Conservation (phyloP, 805 yeast species). For the Wickerhamomyces queroliae region DNA sequence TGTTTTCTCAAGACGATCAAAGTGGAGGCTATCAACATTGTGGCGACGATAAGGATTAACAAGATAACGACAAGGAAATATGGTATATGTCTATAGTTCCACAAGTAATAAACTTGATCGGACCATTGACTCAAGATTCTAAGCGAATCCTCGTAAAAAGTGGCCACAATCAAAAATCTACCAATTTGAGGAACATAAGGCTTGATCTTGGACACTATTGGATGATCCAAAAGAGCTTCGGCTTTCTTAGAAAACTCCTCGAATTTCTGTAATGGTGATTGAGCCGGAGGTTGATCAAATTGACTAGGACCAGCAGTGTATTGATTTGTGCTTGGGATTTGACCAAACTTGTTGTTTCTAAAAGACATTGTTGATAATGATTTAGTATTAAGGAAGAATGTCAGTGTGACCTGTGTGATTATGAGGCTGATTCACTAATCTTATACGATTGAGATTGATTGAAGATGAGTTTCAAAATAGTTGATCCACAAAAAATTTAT, state of each 20-base stretch:
- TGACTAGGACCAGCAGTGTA: constrained; percentile 8
- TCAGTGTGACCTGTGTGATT: not conserved
- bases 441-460: not conserved
- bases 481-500: not conserved
- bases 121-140: constrained; percentile 85
- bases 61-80: constrained; percentile 72
- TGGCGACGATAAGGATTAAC: constrained; percentile 52
- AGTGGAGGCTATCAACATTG: constrained; percentile 72
- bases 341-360: constrained; percentile 23
- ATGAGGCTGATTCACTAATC: not conserved
- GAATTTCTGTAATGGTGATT: constrained; percentile 23
- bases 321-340: constrained; percentile 18
- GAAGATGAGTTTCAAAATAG: not conserved
- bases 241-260: constrained; percentile 47
- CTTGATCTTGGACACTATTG: constrained; percentile 39
- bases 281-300: not conserved
- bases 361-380: constrained; percentile 9
- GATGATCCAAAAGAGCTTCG: constrained; percentile 49
- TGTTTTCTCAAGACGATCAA: constrained; percentile 64
- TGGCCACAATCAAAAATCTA: constrained; percentile 85
- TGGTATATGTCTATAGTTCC: constrained; percentile 76
- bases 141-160: constrained; percentile 84
- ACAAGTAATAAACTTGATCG: constrained; percentile 81
- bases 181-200: constrained; percentile 87
- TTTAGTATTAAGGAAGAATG: too few species aligned